phyloP scores from a whole-genome alignment of 345 rosid species.

The Turritis glabra region DNA sequence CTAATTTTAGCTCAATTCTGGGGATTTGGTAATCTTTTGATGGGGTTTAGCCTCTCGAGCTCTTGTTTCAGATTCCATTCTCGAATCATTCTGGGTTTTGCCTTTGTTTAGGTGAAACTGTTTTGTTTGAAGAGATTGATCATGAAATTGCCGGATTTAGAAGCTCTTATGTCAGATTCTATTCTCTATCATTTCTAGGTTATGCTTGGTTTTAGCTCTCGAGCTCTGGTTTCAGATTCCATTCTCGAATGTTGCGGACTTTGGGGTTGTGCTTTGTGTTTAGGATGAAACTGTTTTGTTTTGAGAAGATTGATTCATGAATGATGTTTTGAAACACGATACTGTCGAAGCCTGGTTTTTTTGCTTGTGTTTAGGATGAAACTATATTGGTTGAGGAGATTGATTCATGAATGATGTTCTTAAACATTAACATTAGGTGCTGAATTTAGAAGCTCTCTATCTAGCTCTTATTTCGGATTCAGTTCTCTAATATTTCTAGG shows the following conservation, averaged over 20 bases:
- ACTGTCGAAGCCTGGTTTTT: not conserved
- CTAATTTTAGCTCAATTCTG: not conserved
- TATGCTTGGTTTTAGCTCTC: not conserved
- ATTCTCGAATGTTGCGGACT: not conserved
- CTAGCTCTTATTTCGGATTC: not conserved
- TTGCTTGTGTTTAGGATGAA: not conserved
- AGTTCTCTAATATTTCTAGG: not conserved
- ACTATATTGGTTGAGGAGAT: not conserved
- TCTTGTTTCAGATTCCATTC: not conserved
- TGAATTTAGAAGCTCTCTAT: not conserved
- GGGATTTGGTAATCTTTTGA: not conserved
- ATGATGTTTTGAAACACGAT: not conserved
- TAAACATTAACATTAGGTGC: not conserved
- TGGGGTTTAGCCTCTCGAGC: not conserved
- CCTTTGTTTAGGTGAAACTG: no score
- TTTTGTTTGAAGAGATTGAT: no score
- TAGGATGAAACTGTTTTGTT: not conserved
- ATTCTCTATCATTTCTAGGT: no score
- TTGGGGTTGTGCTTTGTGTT: not conserved
- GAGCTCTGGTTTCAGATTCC: not conserved
- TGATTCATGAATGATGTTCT: not conserved
- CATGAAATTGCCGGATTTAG: no score
- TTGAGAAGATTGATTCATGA: not conserved
- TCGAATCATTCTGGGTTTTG: no score
- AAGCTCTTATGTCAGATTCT: no score